Conservation (phyloP, 2,329 filamentous ascomycete species). For the Trichoderma sp. region DNA sequence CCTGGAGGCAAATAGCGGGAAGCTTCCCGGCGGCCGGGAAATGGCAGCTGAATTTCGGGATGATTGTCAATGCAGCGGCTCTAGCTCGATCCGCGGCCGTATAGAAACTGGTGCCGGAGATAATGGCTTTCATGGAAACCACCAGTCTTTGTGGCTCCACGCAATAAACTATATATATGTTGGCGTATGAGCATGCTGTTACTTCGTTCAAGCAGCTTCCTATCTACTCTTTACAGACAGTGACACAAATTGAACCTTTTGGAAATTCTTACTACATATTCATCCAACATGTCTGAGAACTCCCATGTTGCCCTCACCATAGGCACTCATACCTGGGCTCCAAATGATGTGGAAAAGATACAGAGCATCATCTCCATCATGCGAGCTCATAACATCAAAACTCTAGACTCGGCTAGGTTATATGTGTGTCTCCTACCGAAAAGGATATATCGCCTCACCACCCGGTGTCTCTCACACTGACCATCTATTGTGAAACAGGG, state of each 20-base stretch:
- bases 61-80: not conserved
- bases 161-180: not conserved
- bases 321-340: constrained; percentile 15
- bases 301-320: not conserved
- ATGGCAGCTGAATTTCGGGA: too few species aligned
- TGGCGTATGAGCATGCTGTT: too few species aligned
- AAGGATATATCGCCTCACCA: not conserved
- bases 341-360: not conserved
- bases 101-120: not conserved
- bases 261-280: not conserved
- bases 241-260: too few species aligned
- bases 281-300: constrained; percentile 4
- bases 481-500: not conserved
- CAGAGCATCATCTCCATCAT: constrained; percentile 9
- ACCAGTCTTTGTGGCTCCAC: not conserved
- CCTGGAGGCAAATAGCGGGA: not conserved
- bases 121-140: not conserved
- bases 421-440: not conserved
- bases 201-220: not conserved
- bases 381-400: constrained; percentile 1
- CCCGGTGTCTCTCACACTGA: not conserved
- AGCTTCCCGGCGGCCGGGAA: not conserved
- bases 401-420: constrained; percentile 7
- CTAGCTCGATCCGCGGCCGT: not conserved
- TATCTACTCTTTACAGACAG: not conserved